Conservation (phyloP, 2,329 filamentous ascomycete species). For the Lasiodiplodia gonubiensis region DNA sequence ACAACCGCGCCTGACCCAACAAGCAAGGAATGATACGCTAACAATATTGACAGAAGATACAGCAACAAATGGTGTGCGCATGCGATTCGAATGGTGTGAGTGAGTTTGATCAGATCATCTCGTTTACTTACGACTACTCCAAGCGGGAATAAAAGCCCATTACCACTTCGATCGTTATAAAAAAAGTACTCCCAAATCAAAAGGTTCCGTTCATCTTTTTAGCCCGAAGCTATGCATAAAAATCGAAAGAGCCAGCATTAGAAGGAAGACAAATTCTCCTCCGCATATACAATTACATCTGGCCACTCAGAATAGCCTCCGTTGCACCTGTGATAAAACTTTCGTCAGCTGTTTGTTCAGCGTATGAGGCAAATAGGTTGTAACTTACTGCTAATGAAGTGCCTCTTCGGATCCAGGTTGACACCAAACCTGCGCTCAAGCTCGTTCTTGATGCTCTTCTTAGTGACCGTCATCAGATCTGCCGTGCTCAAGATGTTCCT, state of each 20-base stretch:
- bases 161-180: constrained; percentile 8
- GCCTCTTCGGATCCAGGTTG: constrained; percentile 81
- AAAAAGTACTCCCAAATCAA: constrained; percentile 1
- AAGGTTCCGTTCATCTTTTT: not conserved
- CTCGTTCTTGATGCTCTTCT: constrained; percentile 96
- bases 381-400: constrained; percentile 70
- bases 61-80: not conserved
- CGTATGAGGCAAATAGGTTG: too few species aligned
- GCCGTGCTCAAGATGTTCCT: constrained; percentile 89
- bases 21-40: constrained; percentile 3
- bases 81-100: not conserved
- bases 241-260: constrained; percentile 5
- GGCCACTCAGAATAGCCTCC: constrained; percentile 49
- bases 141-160: not conserved
- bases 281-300: constrained; percentile 38
- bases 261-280: not conserved
- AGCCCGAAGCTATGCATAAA: constrained; percentile 11
- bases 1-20: not conserved
- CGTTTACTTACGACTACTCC: constrained; percentile 8
- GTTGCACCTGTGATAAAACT: constrained; percentile 37
- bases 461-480: constrained; percentile 96
- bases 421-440: constrained; percentile 86
- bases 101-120: constrained; percentile 15
- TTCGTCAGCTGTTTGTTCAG: not conserved
- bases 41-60: constrained; percentile 12